Percentiles rank a stretch among this genome's conserved stretches.
Evolutionary conservation across 2,329 filamentous ascomycete genomes (phyloP).

Genomic region (Trichoderma semiorbis): DNA sequence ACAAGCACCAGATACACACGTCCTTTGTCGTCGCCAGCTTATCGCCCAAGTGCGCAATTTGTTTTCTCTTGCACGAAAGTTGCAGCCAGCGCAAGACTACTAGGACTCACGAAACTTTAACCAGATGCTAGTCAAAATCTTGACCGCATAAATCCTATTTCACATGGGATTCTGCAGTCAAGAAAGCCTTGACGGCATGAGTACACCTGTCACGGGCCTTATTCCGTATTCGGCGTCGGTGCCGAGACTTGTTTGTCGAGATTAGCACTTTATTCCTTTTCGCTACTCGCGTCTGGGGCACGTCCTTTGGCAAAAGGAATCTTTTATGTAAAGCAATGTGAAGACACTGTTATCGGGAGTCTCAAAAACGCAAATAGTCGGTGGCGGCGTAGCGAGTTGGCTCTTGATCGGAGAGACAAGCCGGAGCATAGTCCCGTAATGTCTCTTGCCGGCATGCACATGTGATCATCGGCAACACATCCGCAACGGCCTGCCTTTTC

Average conservation of each 20-base stretch:
- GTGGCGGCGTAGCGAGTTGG: background rate
- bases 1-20: background rate
- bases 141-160: background rate
- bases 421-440: background rate
- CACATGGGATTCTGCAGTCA: background rate
- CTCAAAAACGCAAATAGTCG: background rate
- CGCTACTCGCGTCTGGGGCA: background rate
- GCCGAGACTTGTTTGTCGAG: constrained; percentile 6
- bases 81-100: background rate
- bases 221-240: background rate
- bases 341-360: background rate
- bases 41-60: background rate
- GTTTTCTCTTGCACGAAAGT: background rate
- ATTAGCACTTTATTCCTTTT: background rate
- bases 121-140: background rate
- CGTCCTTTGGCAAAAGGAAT: background rate
- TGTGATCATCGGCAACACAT: constrained; percentile 8
- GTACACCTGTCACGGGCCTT: background rate
- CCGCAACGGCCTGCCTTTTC: constrained; percentile 6
- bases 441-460: background rate
- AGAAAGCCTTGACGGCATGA: background rate
- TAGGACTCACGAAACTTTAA: background rate
- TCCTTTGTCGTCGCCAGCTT: background rate
- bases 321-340: background rate
- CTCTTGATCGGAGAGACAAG: background rate